Evolutionary conservation across 192 early-diverging fungal species (phyloP).

Genomic region (Nowakowskiella sp.): DNA sequence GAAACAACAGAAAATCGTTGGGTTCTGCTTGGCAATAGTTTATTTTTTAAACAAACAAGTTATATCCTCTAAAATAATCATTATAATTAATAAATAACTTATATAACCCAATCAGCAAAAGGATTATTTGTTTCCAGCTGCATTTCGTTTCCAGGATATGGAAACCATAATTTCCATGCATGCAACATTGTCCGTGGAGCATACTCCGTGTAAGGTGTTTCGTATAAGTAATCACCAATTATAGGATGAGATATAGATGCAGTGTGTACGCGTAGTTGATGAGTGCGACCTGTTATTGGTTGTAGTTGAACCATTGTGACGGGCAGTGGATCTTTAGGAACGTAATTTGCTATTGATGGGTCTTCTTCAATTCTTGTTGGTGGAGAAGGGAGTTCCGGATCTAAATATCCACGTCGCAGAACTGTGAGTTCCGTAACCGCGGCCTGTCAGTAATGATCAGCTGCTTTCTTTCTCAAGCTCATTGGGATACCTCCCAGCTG

Average conservation of each 20-base stretch:
- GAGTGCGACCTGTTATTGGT: constrained; percentile 22
- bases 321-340: not conserved
- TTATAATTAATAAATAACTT: too few relatives aligned
- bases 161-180: constrained; percentile 23
- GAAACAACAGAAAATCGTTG: too few relatives aligned
- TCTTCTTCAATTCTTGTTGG: not conserved
- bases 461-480: not conserved
- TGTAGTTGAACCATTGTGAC: constrained; percentile 21
- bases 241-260: constrained; percentile 27
- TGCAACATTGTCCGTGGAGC: constrained; percentile 32
- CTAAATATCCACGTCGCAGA: constrained; percentile 18
- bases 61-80: too few relatives aligned
- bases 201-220: constrained; percentile 15
- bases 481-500: not conserved
- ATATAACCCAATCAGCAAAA: too few relatives aligned
- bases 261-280: constrained; percentile 32
- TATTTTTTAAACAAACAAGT: too few relatives aligned
- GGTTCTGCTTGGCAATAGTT: too few relatives aligned
- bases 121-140: too few relatives aligned
- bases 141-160: too few relatives aligned
- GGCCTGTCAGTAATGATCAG: not conserved
- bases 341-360: not conserved
- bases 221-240: constrained; percentile 27
- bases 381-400: not conserved
- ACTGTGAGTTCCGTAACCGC: constrained; percentile 23